Percentiles rank a stretch among this genome's conserved stretches.
phyloP scores from a whole-genome alignment of 225 moss, liverwort and hornwort genomes.

The Antitrichia curtipendula region DNA sequence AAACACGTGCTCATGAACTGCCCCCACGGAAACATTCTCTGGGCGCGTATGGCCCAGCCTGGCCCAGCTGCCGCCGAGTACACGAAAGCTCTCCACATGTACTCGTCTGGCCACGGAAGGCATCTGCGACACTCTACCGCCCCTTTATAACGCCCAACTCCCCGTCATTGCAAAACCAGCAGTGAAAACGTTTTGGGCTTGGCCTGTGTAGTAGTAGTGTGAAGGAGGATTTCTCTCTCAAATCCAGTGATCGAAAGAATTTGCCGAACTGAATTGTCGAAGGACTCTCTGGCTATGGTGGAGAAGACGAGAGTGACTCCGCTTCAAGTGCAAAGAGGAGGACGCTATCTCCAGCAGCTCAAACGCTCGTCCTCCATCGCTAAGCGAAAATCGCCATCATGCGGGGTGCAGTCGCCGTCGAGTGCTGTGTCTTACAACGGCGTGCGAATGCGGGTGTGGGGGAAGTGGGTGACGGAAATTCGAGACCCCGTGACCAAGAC shows the following conservation, averaged over 20 bases:
- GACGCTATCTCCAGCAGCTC: neutral
- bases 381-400: neutral
- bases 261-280: neutral
- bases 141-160: neutral
- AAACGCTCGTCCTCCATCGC: neutral
- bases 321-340: neutral
- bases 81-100: neutral
- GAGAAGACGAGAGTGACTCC: neutral
- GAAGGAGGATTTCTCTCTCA: too few relatives aligned
- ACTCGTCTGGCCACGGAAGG: neutral
- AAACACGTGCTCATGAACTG: neutral
- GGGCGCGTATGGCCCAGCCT: neutral
- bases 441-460: slow-evolving; percentile 37
- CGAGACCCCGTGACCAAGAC: slow-evolving; percentile 23
- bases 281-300: slow-evolving; percentile 4
- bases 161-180: too few relatives aligned
- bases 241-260: neutral
- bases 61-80: neutral
- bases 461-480: slow-evolving; percentile 41
- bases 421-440: slow-evolving; percentile 10
- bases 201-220: neutral
- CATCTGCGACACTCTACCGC: neutral
- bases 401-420: neutral
- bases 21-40: neutral
- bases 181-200: too few relatives aligned